phyloP scores from a whole-genome alignment of 208 protist species.

The Trypanosoma vivax region DNA sequence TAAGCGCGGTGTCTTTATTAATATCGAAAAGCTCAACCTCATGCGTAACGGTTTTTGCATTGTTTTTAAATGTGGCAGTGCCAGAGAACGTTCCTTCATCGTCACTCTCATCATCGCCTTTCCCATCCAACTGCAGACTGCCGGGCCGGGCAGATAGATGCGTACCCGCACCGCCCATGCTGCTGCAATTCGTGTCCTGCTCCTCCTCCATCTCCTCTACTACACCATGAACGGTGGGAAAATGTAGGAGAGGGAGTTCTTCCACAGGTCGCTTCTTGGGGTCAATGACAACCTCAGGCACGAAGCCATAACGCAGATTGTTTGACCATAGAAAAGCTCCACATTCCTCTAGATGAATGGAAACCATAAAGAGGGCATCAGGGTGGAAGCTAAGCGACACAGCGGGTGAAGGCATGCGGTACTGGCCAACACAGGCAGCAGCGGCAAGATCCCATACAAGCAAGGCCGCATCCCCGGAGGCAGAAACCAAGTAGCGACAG shows the following conservation, averaged over 20 bases:
- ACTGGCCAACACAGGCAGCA: slow-evolving; percentile 79
- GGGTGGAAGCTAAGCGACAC: slow-evolving; percentile 81
- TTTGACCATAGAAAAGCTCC: slow-evolving; percentile 85
- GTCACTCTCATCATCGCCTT: slow-evolving; percentile 11
- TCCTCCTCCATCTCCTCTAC: slow-evolving; percentile 29
- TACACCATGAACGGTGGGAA: slow-evolving; percentile 63
- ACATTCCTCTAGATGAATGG: slow-evolving; percentile 76
- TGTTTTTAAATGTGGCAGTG: not conserved
- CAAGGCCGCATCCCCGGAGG: slow-evolving; percentile 64
- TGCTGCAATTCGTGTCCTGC: no score
- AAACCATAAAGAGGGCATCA: slow-evolving; percentile 78
- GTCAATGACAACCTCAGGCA: slow-evolving; percentile 61
- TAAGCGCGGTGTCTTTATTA: slow-evolving; percentile 46
- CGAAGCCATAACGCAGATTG: slow-evolving; percentile 85
- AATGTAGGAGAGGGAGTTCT: slow-evolving; percentile 61
- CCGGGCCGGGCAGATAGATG: not conserved
- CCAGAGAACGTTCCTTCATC: slow-evolving; percentile 4
- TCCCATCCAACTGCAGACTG: slow-evolving; percentile 20
- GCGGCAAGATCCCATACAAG: slow-evolving; percentile 82
- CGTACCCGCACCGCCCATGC: not conserved
- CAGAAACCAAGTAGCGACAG: slow-evolving; percentile 61
- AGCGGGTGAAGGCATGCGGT: slow-evolving; percentile 62
- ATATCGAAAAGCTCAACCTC: slow-evolving; percentile 69
- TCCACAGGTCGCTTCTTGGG: slow-evolving; percentile 36
- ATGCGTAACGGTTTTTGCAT: not conserved